Conservation (phyloP, 1,284 basidiomycete species). For the Macrocystidia cucumis region DNA sequence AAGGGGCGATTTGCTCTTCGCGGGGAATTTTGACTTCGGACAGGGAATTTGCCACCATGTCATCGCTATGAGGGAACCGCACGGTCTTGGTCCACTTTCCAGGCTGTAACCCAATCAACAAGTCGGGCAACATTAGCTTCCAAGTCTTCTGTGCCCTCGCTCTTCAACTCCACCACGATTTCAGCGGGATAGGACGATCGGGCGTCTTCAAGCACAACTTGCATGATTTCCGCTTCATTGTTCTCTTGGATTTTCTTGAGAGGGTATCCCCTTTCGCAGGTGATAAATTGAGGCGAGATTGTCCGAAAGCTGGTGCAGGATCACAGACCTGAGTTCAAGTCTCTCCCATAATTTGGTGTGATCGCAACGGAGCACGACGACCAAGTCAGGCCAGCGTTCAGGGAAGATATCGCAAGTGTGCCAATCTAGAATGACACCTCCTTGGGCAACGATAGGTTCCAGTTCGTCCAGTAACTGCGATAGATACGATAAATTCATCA, state of each 20-base stretch:
- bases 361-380: slow-evolving; percentile 88
- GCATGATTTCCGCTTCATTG: slow-evolving; percentile 98
- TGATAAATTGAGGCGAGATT: too few relatives aligned
- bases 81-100: slow-evolving; percentile 50
- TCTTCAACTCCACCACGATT: slow-evolving; percentile 83
- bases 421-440: slow-evolving; percentile 94
- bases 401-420: slow-evolving; percentile 95
- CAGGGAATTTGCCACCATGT: neutral
- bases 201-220: slow-evolving; percentile 87
- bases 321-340: slow-evolving; percentile 80
- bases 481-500: slow-evolving; percentile 6
- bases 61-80: slow-evolving; percentile 6
- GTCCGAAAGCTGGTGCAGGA: too few relatives aligned
- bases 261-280: slow-evolving; percentile 77
- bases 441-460: slow-evolving; percentile 59
- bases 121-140: slow-evolving; percentile 85
- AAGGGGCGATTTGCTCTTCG: slow-evolving; percentile 4
- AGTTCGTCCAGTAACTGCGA: slow-evolving; percentile 80
- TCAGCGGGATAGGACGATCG: slow-evolving; percentile 77
- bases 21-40: neutral
- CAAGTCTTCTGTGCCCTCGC: slow-evolving; percentile 76
- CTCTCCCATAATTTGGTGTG: slow-evolving; percentile 90
- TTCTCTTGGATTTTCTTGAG: slow-evolving; percentile 97
- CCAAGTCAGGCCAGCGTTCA: slow-evolving; percentile 96
- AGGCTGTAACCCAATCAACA: slow-evolving; percentile 78